Base-by-base conservation (phyloP, 768 basidiomycete genomes). In the Rhodosporidiobolus sp. region DNA sequence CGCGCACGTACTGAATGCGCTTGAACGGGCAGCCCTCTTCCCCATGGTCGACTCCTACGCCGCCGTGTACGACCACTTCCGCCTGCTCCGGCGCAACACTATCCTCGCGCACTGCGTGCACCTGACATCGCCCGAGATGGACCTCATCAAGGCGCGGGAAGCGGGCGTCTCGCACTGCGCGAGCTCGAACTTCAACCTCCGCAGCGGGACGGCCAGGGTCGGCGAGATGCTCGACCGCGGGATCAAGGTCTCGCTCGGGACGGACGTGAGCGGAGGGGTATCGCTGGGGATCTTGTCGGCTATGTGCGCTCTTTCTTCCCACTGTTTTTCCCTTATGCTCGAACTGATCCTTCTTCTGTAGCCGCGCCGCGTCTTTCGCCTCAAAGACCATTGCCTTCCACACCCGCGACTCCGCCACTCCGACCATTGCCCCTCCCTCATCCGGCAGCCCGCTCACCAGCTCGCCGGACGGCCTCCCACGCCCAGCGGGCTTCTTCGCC, bases 221-320 rank as follows among this genome's bases (percentile, higher is more conserved):
- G 91, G 90, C 5, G 82, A 85, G 72, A 88, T 89, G 81, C 83
- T 97, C 20, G 94, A 97, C 80, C 82, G 81, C 57, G 93, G 91
- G 5, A 86, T 97, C 80, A 96, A 96, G 85, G 94, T 97, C 72
- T 92, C 93, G 26, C 83, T 98, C n/a, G 95, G 95, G 4, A 94
- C 94, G 1, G 78, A 78, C 55, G 73, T 90, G 65, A 90, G 92
- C 3, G 95, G 95, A 19, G 94, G 95, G 8, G 91, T 87, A 80
- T 87, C 86, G 17, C 84, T 88, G 6, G 94, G 92, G 9, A 90
- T 97, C 70, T 84, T 96, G 71, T 86, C 84, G 32, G 84, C 85
- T 24, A 85, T 94, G 72, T 73, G 38, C 55, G 75, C 50, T 34
- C n/a, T n/a, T 2, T 1, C 4, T 19, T 24, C 32, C 20, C 24